Evolutionary conservation across 106 monocot species (phyloP), one percentile per base, ranked within the genome.

Genomic region (Chionographis japonica): DNA sequence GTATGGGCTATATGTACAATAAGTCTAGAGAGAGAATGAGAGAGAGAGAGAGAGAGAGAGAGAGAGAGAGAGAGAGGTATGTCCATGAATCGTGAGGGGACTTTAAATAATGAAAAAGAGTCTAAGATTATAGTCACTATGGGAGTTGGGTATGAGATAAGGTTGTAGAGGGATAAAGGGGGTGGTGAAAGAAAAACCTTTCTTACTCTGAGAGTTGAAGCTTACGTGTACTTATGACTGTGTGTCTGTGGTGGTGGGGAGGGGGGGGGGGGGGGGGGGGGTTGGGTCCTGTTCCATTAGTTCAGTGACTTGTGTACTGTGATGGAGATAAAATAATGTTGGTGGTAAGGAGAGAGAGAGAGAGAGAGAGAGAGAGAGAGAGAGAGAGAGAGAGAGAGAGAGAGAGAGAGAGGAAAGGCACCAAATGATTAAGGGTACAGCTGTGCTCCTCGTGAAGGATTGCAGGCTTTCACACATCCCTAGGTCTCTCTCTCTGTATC

Each of bases 381-480:
- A 27, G 27, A 27, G 27, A 27, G 27, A 27, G n/a, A 0, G 27
- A 58, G 73, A 68, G 17, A 36, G 64, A 58, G 67, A 67, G 70
- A 0, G 27, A 58, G 73, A 68, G 17, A 36, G 64, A 58, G 67
- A 67, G 70, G 67, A 63, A 74, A 74, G 73, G 40, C 64, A 78
- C 66, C 68, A 74, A 77, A 81, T 85, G 74, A 77, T 65, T 68
- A 68, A 77, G 46, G 59, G 54, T 74, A 85, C 85, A 81, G 85
- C 78, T 81, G 81, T 71, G 51, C 64, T 51, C 78, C 86, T 86
- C 86, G 86, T 86, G 86, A 86, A 79, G 68, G 42, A 72, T 72
- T 82, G 82, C 86, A 82, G 82, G 72, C 86, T 82, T 81, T 82
- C 66, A 56, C 78, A 82, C 78, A 82, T 79, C 82, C 81, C 82